Conservation (phyloP, 305 asterid genomes). For the Fraxinus sp. region DNA sequence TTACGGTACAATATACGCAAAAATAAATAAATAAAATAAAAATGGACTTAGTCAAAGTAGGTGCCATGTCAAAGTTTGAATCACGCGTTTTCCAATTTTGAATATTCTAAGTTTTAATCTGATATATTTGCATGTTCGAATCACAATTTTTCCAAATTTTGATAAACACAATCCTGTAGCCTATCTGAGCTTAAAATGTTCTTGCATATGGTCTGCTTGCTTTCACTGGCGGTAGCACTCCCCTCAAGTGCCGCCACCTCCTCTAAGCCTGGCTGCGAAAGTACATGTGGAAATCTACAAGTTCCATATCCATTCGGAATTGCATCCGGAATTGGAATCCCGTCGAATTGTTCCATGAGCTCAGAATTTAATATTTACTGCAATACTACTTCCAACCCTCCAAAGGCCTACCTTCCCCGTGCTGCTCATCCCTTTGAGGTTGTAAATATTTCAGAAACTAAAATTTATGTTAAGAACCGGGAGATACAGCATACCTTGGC, state of each 20-base stretch:
- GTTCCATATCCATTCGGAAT: background rate
- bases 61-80: background rate
- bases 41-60: background rate
- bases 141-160: background rate
- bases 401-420: background rate
- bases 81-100: background rate
- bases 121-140: background rate
- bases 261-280: background rate
- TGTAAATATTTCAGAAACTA: background rate
- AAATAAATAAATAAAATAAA: too few species aligned
- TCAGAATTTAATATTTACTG: background rate
- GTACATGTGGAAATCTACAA: background rate
- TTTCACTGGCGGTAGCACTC: background rate
- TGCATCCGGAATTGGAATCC: background rate
- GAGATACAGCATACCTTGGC: background rate
- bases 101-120: background rate
- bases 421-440: background rate
- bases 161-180: background rate
- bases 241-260: background rate
- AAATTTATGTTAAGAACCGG: background rate
- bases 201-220: background rate
- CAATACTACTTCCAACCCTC: background rate
- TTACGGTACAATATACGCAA: background rate
- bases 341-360: background rate
- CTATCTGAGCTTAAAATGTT: background rate